phyloP scores from a whole-genome alignment of 257 asterid genomes.

The Solanum sejunctum region DNA sequence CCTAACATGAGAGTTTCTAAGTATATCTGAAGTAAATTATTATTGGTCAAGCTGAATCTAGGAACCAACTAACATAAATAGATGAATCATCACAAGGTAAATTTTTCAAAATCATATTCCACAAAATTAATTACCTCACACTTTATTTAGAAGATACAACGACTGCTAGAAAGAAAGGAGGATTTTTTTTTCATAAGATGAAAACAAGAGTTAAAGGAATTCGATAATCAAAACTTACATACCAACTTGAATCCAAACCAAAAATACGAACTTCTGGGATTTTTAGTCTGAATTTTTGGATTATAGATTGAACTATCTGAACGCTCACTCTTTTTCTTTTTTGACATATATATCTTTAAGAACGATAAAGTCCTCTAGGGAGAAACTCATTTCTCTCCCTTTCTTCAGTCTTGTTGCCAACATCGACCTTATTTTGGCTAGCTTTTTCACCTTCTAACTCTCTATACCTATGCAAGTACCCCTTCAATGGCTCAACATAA shows the following conservation, averaged over 20 bases:
- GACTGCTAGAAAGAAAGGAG: not conserved
- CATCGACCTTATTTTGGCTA: constrained; percentile 7
- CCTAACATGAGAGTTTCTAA: not conserved
- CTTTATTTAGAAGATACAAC: not conserved
- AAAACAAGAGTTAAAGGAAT: not conserved
- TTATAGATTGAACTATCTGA: not conserved
- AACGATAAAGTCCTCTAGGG: not conserved
- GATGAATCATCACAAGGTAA: not conserved
- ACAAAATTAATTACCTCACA: not conserved
- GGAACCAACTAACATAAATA: not conserved
- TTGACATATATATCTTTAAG: not conserved
- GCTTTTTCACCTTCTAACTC: constrained; percentile 44
- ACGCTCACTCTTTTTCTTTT: not conserved
- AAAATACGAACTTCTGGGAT: not conserved
- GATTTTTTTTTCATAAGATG: not conserved
- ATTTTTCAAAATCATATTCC: not conserved
- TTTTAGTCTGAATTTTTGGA: not conserved
- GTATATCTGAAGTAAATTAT: not conserved
- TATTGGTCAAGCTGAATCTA: not conserved
- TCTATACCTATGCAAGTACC: constrained; percentile 50
- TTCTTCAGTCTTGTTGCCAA: not conserved
- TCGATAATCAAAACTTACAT: not conserved
- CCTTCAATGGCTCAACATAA: constrained; percentile 34
- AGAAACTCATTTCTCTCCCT: not conserved
- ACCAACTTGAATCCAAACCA: not conserved